phyloP scores from a whole-genome alignment of 176 grass and related monocot species.

The Triticum timopheevii region DNA sequence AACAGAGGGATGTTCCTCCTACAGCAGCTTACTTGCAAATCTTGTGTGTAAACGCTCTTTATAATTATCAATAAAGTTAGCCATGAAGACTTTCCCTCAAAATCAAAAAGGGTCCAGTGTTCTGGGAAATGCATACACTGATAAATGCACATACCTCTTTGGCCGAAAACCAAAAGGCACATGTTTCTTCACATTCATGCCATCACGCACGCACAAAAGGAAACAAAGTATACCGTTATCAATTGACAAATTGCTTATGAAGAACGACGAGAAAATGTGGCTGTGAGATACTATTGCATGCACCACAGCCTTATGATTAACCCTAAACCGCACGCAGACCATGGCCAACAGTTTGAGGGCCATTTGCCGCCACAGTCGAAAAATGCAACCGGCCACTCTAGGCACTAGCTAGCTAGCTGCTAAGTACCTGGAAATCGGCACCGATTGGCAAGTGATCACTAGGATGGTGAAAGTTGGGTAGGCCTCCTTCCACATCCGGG shows the following conservation, averaged over 20 bases:
- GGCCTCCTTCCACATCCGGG: slow-evolving; percentile 55
- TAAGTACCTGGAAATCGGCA: slow-evolving; percentile 57
- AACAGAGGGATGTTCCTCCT: too few species aligned
- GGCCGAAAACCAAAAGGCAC: not conserved
- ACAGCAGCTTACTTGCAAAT: too few species aligned
- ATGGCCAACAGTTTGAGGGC: not conserved
- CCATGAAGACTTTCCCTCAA: too few species aligned
- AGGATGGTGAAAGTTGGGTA: slow-evolving; percentile 79
- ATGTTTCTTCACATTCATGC: not conserved
- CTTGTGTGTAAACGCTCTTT: too few species aligned
- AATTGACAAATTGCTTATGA: slow-evolving; percentile 1
- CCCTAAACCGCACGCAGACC: not conserved
- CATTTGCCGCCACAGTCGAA: not conserved
- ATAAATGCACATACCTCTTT: not conserved
- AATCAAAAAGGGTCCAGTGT: too few species aligned
- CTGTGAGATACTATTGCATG: not conserved
- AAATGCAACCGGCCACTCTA: not conserved
- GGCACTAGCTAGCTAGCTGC: slow-evolving; percentile 16
- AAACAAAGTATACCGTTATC: not conserved
- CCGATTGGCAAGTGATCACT: slow-evolving; percentile 94
- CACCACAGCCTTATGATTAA: not conserved
- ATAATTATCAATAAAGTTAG: too few species aligned
- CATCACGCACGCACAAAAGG: too few species aligned
- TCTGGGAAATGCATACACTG: not conserved
- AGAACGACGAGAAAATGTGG: not conserved